These are phyloP conservation scores for Cercophora newfieldiana DNA, from an alignment of 495 filamentous ascomycete genomes.

Conservation along the genomic window DNA sequence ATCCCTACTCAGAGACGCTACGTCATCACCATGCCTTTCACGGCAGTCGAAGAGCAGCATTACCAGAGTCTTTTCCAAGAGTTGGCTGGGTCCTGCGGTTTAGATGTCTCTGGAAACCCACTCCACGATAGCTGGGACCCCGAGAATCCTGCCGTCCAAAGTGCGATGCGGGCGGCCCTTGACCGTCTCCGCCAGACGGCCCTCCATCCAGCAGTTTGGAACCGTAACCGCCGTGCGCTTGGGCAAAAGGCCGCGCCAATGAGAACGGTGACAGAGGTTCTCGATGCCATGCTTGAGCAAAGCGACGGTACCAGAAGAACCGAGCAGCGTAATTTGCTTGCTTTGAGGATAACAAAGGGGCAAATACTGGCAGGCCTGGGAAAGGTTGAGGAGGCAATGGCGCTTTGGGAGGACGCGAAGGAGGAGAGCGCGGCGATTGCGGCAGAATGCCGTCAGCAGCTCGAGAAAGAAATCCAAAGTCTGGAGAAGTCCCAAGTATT, in stretches of 20 bases:
- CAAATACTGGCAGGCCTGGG: constrained; percentile 71
- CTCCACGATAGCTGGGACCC: constrained; percentile 61
- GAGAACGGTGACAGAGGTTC: constrained; percentile 78
- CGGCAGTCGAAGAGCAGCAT: constrained; percentile 81
- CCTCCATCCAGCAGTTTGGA: constrained; percentile 78
- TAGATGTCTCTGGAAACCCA: constrained; percentile 65
- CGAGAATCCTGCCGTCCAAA: constrained; percentile 54
- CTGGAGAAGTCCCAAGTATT: constrained; percentile 21
- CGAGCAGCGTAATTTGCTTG: constrained; percentile 66
- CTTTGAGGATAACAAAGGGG: constrained; percentile 63
- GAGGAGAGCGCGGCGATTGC: constrained; percentile 58
- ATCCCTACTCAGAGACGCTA: constrained; percentile 79
- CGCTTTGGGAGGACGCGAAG: constrained; percentile 64
- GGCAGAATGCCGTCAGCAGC: constrained; percentile 60
- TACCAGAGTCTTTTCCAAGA: constrained; percentile 71
- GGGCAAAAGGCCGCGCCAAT: constrained; percentile 64
- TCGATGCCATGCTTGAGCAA: constrained; percentile 86
- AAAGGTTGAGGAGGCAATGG: constrained; percentile 55
- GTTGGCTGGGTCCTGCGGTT: constrained; percentile 67
- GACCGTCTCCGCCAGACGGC: constrained; percentile 74
- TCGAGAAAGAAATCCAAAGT: constrained; percentile 50
- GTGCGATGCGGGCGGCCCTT: constrained; percentile 59
- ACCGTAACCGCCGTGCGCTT: constrained; percentile 65
- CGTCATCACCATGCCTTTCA: constrained; percentile 87
- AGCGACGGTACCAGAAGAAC: constrained; percentile 61